These are phyloP conservation scores for Schizosaccharomyces osmophilus DNA, from an alignment of 805 yeast genomes.

Conservation along the genomic window DNA sequence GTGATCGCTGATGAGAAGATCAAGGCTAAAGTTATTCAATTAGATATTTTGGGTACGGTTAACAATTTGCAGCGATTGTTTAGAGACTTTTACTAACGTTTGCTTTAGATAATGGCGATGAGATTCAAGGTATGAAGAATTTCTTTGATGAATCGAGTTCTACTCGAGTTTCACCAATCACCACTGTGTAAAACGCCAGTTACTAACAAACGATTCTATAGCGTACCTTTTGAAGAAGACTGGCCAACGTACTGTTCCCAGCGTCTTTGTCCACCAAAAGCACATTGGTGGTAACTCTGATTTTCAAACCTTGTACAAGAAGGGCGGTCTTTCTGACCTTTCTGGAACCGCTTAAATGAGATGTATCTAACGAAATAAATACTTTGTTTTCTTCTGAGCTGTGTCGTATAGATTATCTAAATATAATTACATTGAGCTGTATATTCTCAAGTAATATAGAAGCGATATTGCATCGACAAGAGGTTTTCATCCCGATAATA, in stretches of 20 bases:
- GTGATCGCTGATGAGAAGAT: slow-evolving; percentile 18
- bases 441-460: too few relatives aligned
- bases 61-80: too few relatives aligned
- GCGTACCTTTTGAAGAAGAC: slow-evolving; percentile 46
- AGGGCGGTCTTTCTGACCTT: background rate
- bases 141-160: background rate
- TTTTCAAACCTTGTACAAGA: background rate
- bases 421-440: too few relatives aligned
- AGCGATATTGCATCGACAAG: too few relatives aligned
- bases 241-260: slow-evolving; percentile 87
- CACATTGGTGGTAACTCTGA: slow-evolving; percentile 47
- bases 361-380: background rate
- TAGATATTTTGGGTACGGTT: slow-evolving; percentile 9
- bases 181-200: slow-evolving; percentile 62
- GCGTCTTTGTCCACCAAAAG: slow-evolving; percentile 67
- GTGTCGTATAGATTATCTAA: too few relatives aligned
- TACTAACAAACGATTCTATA: background rate
- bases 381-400: too few relatives aligned
- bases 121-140: slow-evolving; percentile 19
- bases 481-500: too few relatives aligned
- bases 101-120: slow-evolving; percentile 20
- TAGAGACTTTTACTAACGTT: too few relatives aligned
- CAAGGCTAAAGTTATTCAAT: slow-evolving; percentile 19
- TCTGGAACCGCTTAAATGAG: background rate
- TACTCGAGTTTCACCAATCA: background rate